Evolutionary conservation across 371 early-diverging fungal genomes (phyloP), one percentile per base, ranked within the genome.

Genomic region (Encephalitozoon hellem): DNA sequence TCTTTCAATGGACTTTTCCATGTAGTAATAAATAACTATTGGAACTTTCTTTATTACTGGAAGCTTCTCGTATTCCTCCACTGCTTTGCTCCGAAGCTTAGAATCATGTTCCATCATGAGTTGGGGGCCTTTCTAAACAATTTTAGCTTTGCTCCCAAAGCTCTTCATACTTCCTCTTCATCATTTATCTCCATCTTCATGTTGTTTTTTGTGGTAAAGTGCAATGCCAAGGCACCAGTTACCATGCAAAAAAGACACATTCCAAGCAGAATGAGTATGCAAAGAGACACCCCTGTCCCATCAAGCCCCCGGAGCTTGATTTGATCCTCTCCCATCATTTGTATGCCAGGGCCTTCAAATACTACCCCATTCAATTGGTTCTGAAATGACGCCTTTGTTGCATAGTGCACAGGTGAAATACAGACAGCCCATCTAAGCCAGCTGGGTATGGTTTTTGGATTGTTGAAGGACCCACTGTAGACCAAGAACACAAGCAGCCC

Each of bases 381-480:
- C 45, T 79, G 69, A 5, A 67, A 38, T 4, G 79, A 54, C 4
- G 83, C 83, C 54, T 78, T 83, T 55, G 74, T 80, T 28, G 77
- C 78, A 73, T 84, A 83, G 1, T 82, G 34, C 25, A 86, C 80
- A 18, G 85, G 76, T 3, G 82, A 83, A n/a, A 86, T 59, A 45
- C 72, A 86, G 39, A 82, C 76, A 47, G 88, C 78, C 88, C 88
- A 88, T 43, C 85, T 64, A 26, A 87, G 80, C 9, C 77, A 81
- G 21, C 45, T 52, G 11, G 87, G 80, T 23, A 85, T 79, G 6
- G 78, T 79, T 9, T 82, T 83, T 8, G 85, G 70, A 67, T 86
- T 86, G 1, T 78, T 68, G 28, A 88, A 70, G 4, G 77, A 74
- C 0, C 87, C 87, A 28, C 84, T 84, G 80, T 86, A 88, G 9